Base-by-base conservation (phyloP, 352 stramenopile genomes). In the Phytophthora europaea region DNA sequence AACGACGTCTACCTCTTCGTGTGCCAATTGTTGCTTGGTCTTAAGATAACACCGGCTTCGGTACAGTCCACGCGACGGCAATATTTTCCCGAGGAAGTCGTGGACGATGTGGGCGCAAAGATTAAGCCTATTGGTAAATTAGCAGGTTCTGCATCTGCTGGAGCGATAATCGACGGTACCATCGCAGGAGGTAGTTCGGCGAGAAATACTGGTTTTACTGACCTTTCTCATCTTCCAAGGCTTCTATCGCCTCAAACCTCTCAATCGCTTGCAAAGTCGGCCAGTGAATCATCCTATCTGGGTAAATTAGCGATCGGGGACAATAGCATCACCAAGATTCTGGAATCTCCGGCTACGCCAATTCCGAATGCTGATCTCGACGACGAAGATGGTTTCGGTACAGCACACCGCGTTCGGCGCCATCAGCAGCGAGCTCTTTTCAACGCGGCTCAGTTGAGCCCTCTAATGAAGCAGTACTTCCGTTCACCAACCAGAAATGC, bases 391-490 rank as follows among this genome's bases (percentile, higher is more conserved):
- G 52, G 20, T 20, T 60, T 70, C 18, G 54, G 57, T 7, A 12
- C 52, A n/a, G 20, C 54, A 15, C 48, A 63, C 53, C 45, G 31
- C 3, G 33, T 85, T 23, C 85, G 87, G 2, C 87, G 84, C 9
- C 87, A 93, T 50, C 91, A 96, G 62, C 67, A 90, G 43, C 84
- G 88, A 6, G 75, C 78, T 5, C 72, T 86, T 45, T 97, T 97
- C 67, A 93, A 97, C 55, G 79, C 88, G 33, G 87, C 91, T 23
- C 89, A 95, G 72, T 67, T 95, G 31, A 94, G 87, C 67, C 86
- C 85, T 54, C 76, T 94, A 12, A 85, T 96, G 81, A 92, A 94
- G 45, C 81, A 94, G 50, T 94, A 89, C 63, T 81, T 94, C 61
- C 80, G 76, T 3, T 83, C 82, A 1, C 82, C 85, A 38, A 86